Evolutionary conservation across 2,329 filamentous ascomycete genomes (phyloP).

Genomic region (Pestalotiopsis sp.): DNA sequence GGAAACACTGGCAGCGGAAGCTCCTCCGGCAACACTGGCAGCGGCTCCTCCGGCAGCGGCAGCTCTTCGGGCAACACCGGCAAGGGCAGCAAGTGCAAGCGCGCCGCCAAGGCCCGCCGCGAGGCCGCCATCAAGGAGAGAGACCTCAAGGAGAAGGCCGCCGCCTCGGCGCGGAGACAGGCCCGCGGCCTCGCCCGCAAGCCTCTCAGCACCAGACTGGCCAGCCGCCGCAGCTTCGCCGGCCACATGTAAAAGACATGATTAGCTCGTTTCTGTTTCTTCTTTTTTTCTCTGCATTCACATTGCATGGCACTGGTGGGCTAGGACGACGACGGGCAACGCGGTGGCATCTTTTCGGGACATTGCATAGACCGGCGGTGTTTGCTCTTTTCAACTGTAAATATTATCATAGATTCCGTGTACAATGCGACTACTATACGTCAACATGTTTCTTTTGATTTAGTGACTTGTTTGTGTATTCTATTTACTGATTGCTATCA

Average conservation of each 20-base stretch:
- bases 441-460: not conserved
- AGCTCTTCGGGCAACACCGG: not conserved
- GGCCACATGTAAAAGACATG: conserved; percentile 1
- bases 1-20: not conserved
- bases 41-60: not conserved
- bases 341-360: not conserved
- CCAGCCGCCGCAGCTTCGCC: not conserved
- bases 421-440: not conserved
- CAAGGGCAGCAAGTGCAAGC: conserved; percentile 8
- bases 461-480: too few species aligned
- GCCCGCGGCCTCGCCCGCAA: not conserved
- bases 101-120: conserved; percentile 5
- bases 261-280: not conserved
- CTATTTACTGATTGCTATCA: too few species aligned
- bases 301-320: not conserved
- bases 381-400: not conserved
- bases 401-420: not conserved
- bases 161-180: not conserved
- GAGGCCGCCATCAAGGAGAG: not conserved
- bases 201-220: not conserved
- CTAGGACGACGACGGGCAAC: not conserved
- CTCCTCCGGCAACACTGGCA: not conserved
- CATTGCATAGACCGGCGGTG: not conserved
- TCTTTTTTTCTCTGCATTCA: not conserved
- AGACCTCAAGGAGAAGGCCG: not conserved